phyloP scores from a whole-genome alignment of 2,329 filamentous ascomycete species.

The Fusarium coffeatum region DNA sequence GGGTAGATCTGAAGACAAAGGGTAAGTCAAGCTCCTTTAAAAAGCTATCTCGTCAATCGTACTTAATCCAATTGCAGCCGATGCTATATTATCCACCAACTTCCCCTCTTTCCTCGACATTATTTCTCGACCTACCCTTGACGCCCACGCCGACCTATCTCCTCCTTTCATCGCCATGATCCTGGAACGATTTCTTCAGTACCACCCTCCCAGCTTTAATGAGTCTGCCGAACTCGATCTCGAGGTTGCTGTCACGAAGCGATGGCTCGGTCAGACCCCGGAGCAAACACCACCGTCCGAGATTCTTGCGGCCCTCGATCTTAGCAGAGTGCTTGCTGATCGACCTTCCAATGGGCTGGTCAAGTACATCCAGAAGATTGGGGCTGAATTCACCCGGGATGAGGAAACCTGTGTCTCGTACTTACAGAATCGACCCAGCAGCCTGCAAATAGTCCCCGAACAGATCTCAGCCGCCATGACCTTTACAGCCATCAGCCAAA shows the following conservation, averaged over 20 bases:
- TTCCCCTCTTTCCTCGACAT: conserved; percentile 81
- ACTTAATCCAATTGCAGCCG: conserved; percentile 70
- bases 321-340: conserved; percentile 73
- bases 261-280: conserved; percentile 68
- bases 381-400: conserved; percentile 79
- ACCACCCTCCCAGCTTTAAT: conserved; percentile 87
- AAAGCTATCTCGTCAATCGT: conserved; percentile 47
- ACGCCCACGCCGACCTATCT: conserved; percentile 73
- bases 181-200: conserved; percentile 86
- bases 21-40: conserved; percentile 64
- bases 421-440: conserved; percentile 64
- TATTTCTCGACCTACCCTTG: conserved; percentile 72
- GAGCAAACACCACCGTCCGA: conserved; percentile 75
- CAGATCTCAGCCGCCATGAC: conserved; percentile 85
- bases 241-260: conserved; percentile 71
- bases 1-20: conserved; percentile 87
- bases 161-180: conserved; percentile 80
- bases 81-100: conserved; percentile 87
- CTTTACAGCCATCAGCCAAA: conserved; percentile 70
- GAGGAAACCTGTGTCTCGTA: conserved; percentile 72
- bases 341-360: conserved; percentile 68
- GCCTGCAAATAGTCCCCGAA: conserved; percentile 77
- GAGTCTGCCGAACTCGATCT: conserved; percentile 78
- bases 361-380: conserved; percentile 78
- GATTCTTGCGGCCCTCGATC: conserved; percentile 76